Base-by-base conservation (phyloP, 805 yeast genomes). In the Millerozyma miso region DNA sequence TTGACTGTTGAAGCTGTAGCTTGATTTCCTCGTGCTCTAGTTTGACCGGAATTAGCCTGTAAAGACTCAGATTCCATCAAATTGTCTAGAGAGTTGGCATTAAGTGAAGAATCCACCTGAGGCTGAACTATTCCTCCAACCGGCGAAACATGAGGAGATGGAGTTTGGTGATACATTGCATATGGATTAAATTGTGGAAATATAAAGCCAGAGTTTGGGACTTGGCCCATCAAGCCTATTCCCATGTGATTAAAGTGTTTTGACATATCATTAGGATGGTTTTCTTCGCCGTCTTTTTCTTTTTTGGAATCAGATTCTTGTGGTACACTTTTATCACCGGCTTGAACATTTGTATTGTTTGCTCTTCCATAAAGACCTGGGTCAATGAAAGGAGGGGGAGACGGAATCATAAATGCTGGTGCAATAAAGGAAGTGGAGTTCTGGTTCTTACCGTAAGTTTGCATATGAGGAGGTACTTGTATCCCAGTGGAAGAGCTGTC, bases 131-230 rank as follows among this genome's bases (percentile, higher is more conserved):
- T 36, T 33, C 43, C 45, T 32, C 37, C 34, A 4, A 42, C 35
- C 7, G 34, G 17, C 7, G 34, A 32, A 32, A 15, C 17, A 13
- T 32, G 34, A 32, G 17, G 34, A n/a, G 14, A 15, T 12, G 65
- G 59, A 26, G 65, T 46, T 31, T 53, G 64, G 8, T 59, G 66
- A 43, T 61, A 66, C 52, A 63, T 53, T 8, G 69, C 65, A 52
- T 76, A 77, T 1, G 81, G 79, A 45, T 58, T 64, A 49, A 76
- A 79, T 0, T 77, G 73, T 17, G 75, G 77, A 55, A 75, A 70
- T 67, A 76, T 65, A 50, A 69, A 77, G 1, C 74, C 69, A 1
- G 59, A 58, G 3, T 59, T 55, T 20, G 53, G 43, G 19, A 57
- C 59, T 4, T 70, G 59, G 42, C 66, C 66, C 67, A 64, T 59